These are phyloP conservation scores for Bauhinia variegata DNA, from an alignment of 306 rosid species.

Conservation along the genomic window DNA sequence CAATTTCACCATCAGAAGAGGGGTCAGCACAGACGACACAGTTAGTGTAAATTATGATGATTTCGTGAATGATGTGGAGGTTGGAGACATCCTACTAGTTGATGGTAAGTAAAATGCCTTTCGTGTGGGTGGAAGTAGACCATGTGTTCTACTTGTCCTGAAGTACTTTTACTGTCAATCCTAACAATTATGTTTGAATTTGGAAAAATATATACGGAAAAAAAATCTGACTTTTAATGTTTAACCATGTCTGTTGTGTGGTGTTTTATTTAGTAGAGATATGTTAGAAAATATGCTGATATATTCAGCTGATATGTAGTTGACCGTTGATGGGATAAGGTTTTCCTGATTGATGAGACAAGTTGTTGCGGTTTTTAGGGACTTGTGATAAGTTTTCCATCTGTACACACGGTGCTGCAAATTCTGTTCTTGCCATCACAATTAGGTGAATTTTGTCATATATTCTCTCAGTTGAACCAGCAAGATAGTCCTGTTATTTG, in stretches of 20 bases:
- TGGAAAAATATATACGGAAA: neutral
- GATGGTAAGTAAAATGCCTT: slow-evolving; percentile 64
- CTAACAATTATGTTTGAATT: slow-evolving; percentile 10
- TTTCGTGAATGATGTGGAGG: slow-evolving; percentile 89
- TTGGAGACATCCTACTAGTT: slow-evolving; percentile 77
- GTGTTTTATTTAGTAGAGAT: slow-evolving; percentile 7
- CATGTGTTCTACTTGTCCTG: slow-evolving; percentile 6
- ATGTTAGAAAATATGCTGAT: neutral
- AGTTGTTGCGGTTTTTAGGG: slow-evolving; percentile 5
- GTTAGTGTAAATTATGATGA: slow-evolving; percentile 93
- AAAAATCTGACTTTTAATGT: neutral
- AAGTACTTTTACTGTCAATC: slow-evolving; percentile 7
- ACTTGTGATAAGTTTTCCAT: slow-evolving; percentile 2
- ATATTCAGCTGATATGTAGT: slow-evolving; percentile 3
- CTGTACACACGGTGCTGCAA: neutral
- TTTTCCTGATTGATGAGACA: neutral
- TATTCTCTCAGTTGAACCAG: slow-evolving; percentile 1
- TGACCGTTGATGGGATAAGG: slow-evolving; percentile 8
- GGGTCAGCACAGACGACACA: slow-evolving; percentile 70
- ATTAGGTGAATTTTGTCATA: slow-evolving; percentile 21
- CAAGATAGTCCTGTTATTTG: slow-evolving; percentile 10
- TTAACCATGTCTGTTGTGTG: too few relatives aligned
- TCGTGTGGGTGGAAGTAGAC: slow-evolving; percentile 12
- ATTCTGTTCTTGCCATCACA: neutral
- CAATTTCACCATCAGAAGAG: slow-evolving; percentile 87